Evolutionary conservation across 2,329 filamentous ascomycete genomes (phyloP).

Genomic region (Ambrosiella cleistominuta): DNA sequence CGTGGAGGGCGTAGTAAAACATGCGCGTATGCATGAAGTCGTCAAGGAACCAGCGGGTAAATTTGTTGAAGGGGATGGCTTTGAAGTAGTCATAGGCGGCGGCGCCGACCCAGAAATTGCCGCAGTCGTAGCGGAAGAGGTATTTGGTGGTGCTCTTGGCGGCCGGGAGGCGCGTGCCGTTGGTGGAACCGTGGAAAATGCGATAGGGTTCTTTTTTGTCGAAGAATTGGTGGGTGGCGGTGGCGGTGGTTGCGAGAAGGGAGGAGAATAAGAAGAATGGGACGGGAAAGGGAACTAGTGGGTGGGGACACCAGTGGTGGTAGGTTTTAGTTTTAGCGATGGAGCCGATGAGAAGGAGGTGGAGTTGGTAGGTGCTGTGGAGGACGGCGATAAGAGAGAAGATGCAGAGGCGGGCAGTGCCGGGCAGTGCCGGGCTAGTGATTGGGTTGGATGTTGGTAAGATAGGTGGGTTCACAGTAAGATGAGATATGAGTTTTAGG

Average conservation of each 20-base stretch:
- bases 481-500: too few species aligned
- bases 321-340: background rate
- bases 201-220: constrained; percentile 41
- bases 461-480: too few species aligned
- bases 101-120: constrained; percentile 55
- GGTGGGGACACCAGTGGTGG: background rate
- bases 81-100: constrained; percentile 51
- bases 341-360: background rate
- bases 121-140: constrained; percentile 60
- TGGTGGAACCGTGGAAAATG: constrained; percentile 62
- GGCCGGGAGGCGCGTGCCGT: constrained; percentile 44
- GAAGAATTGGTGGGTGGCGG: constrained; percentile 30
- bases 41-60: constrained; percentile 51
- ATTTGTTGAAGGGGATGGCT: constrained; percentile 44
- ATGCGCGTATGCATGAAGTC: constrained; percentile 58
- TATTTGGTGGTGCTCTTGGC: constrained; percentile 33
- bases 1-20: constrained; percentile 56
- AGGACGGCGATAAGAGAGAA: background rate
- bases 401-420: background rate
- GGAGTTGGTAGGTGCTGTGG: background rate
- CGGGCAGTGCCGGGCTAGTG: background rate
- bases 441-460: background rate
- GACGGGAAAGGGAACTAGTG: background rate
- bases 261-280: background rate
- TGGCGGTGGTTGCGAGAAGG: background rate